Base-by-base conservation (phyloP, 176 grass and related monocot species). In the Musa troglodytarum region DNA sequence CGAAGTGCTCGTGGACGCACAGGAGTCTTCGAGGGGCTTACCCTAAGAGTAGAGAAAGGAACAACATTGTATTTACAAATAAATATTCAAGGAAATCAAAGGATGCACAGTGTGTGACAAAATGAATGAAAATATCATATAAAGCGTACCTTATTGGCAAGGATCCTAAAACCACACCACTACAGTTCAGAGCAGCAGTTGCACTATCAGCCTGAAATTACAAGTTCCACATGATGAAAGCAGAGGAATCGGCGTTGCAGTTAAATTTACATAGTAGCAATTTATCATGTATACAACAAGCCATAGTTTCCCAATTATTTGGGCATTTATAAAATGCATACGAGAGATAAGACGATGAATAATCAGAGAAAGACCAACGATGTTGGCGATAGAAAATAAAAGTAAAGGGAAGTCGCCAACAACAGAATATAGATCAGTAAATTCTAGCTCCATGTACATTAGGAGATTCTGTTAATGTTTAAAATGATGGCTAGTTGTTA, bases 21-120 rank as follows among this genome's bases (percentile, higher is more conserved):
- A 11, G 96, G 96, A 63, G 96, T 99, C 88, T 99, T 99, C 2
- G 96, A 99, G 0, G 96, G 96, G 85, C 96, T 99, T 64, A 99
- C 96, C 88, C 96, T 99, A 83, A 69, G 54, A 23, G 57, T 7
- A 76, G 63, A 66, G 72, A 64, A 2, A 59, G 57, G 12, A 43
- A 43, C 34, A 43, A 43, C 11, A 8, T 52, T 10, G 17, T 16
- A 49, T n/a, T 51, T 15, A 2, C 11, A 15, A 53, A 63, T 7
- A 12, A 53, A 63, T 2, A 20, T 50, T 19, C 29, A n/a, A 25
- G 49, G 17, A 58, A 23, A 63, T 43, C 3, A 43, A 71, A 24
- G 6, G 5, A 50, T 19, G 4, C 3, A n/a, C 1, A 59, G 26
- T 13, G n/a, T 11, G n/a, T 72, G 72, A 11, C 51, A 9, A 28